Base-by-base conservation (phyloP, 805 yeast genomes). In the Barnettozyma sucrosica region DNA sequence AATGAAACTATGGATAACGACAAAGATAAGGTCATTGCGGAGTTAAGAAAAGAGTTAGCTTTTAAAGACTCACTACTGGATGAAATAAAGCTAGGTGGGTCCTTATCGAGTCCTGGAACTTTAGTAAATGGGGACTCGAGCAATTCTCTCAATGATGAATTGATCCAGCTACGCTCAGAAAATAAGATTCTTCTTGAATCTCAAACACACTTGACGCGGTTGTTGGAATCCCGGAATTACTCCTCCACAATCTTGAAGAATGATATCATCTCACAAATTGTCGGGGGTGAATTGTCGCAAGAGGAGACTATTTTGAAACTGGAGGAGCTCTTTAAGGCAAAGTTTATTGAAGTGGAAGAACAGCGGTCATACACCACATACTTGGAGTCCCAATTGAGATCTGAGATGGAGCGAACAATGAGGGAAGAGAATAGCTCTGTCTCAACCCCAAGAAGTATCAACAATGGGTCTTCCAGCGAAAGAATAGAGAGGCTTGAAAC, bases 131-230 rank as follows among this genome's bases (percentile, higher is more conserved):
- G 32, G 14, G 14, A 5, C 14, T 28, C 32, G 4, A 16, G 14
- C 13, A 11, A n/a, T 19, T 16, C 16, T 9, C 4, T 21, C 16
- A 42, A 11, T 2, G 70, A 71, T 4, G 69, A 68, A 41, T 51
- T 67, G 4, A 61, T 71, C 4, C 75, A 75, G 52, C 59, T 84
- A 16, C 70, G 69, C 45, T 79, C 87, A 0, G 95, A 87, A 54
- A 83, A 83, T 55, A 71, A 69, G 44, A 72, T 87, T 2, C 63
- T 86, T 39, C 74, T 77, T 50, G 89, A 84, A 56, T 78, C 79
- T 56, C 66, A 85, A 18, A 89, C 83, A 50, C 93, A 87, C 62
- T 68, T 80, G 45, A 79, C 79, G 24, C 70, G 90, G 45, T 61
- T 86, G 32, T 75, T 79, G 32, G 88, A 84, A 56, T 72, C 79